Conservation (phyloP, 176 grass and related monocot genomes). For the Sorghum bicolor region DNA sequence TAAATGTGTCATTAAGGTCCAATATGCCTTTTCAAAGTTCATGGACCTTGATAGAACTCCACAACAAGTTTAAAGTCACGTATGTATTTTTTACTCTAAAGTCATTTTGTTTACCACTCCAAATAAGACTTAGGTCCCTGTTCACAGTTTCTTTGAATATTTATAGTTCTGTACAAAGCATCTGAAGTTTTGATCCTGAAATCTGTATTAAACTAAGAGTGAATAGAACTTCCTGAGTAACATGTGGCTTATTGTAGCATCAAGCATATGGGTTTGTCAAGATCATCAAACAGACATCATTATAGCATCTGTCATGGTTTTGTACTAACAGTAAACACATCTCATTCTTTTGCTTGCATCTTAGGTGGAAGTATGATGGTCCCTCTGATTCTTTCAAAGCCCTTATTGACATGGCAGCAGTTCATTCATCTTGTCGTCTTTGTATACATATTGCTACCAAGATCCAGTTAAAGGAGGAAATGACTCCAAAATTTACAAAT, state of each 20-base stretch:
- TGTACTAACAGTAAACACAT: not conserved
- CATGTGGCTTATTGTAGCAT: not conserved
- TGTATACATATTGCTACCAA: slow-evolving; percentile 93
- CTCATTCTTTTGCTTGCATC: slow-evolving; percentile 10
- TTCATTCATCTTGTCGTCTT: slow-evolving; percentile 95
- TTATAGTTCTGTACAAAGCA: not conserved
- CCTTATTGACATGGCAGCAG: slow-evolving; percentile 91
- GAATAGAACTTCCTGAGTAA: not conserved
- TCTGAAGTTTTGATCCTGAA: not conserved
- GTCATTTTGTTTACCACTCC: not conserved
- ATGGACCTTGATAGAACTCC: not conserved
- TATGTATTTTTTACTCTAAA: not conserved
- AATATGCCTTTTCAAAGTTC: not conserved
- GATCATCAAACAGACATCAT: slow-evolving; percentile 2
- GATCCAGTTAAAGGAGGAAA: slow-evolving; percentile 82
- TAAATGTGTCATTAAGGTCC: not conserved
- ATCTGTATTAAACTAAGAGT: not conserved
- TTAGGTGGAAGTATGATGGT: slow-evolving; percentile 94
- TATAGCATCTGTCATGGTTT: not conserved
- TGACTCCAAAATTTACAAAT: slow-evolving; percentile 55
- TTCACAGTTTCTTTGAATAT: not conserved
- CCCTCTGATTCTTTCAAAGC: slow-evolving; percentile 98
- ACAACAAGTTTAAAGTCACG: not conserved
- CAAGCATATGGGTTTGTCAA: slow-evolving; percentile 14
- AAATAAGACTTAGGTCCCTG: not conserved